phyloP scores from a whole-genome alignment of 352 stramenopile species.

The Phytopythium delawarense region DNA sequence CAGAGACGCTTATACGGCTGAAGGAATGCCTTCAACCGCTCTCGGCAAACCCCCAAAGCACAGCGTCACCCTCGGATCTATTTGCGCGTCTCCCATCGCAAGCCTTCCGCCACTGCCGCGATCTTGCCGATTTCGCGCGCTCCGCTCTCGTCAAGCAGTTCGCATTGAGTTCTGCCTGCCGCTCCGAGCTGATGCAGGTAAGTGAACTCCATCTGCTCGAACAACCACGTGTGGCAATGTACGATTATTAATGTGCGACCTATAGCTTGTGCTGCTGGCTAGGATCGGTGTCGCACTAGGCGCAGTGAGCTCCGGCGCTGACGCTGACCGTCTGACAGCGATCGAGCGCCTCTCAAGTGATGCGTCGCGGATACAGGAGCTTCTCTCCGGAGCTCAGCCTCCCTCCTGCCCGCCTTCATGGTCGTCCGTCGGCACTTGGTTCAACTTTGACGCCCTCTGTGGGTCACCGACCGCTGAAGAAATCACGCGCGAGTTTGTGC shows the following conservation, averaged over 20 bases:
- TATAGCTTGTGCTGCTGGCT: slow-evolving; percentile 36
- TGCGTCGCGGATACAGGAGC: slow-evolving; percentile 7
- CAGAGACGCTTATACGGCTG: slow-evolving; percentile 29
- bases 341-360: slow-evolving; percentile 18
- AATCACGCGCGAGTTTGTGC: slow-evolving; percentile 1
- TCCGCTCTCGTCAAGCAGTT: slow-evolving; percentile 33
- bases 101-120: slow-evolving; percentile 14
- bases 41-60: neutral
- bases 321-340: neutral
- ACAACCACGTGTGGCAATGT: neutral
- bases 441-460: neutral
- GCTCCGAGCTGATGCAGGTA: slow-evolving; percentile 44
- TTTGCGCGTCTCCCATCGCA: neutral
- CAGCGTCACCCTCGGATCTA: neutral
- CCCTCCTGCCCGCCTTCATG: neutral
- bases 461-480: neutral
- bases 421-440: neutral
- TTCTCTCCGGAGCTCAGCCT: neutral
- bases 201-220: neutral
- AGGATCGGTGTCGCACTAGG: slow-evolving; percentile 29
- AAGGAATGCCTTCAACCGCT: slow-evolving; percentile 25
- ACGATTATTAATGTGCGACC: neutral
- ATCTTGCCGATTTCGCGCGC: slow-evolving; percentile 23
- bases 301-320: slow-evolving; percentile 9
- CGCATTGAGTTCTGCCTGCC: slow-evolving; percentile 21